A percentile compares a stretch with the other conserved stretches of the same genome.
These are phyloP conservation scores for Clarkia xantiana DNA, from an alignment of 345 rosid species.

Conservation along the genomic window DNA sequence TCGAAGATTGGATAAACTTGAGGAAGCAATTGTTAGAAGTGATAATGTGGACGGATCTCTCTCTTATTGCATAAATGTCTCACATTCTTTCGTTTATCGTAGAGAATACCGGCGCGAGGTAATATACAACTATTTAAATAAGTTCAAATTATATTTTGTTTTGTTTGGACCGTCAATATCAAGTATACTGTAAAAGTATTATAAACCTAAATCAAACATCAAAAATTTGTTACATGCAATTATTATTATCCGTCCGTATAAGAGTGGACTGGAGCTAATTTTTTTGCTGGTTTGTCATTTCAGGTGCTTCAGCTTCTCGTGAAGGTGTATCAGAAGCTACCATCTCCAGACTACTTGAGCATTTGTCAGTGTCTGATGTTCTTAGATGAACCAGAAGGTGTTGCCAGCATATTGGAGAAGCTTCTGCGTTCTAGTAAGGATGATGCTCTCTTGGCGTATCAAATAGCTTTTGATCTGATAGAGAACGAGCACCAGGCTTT, in stretches of 20 bases:
- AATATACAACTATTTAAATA: no score
- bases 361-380: conserved; percentile 98
- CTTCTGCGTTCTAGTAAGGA: conserved; percentile 83
- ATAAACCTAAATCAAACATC: no score
- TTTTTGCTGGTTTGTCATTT: no score
- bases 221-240: no score
- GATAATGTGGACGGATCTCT: conserved; percentile 78
- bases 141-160: no score
- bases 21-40: conserved; percentile 86
- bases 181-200: no score
- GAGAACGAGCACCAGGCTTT: conserved; percentile 99
- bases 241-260: no score
- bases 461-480: conserved; percentile 91
- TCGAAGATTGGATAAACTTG: conserved; percentile 89
- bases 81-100: conserved; percentile 79
- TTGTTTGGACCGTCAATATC: no score
- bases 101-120: conserved; percentile 81
- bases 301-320: conserved; percentile 74
- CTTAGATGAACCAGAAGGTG: conserved; percentile 80
- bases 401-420: conserved; percentile 79
- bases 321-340: conserved; percentile 68
- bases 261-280: no score
- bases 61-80: conserved; percentile 70
- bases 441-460: conserved; percentile 79
- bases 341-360: conserved; percentile 92